Evolutionary conservation across 2,329 filamentous ascomycete genomes (phyloP), one percentile per base, ranked within the genome.

Genomic region (Ilyonectria sp.): DNA sequence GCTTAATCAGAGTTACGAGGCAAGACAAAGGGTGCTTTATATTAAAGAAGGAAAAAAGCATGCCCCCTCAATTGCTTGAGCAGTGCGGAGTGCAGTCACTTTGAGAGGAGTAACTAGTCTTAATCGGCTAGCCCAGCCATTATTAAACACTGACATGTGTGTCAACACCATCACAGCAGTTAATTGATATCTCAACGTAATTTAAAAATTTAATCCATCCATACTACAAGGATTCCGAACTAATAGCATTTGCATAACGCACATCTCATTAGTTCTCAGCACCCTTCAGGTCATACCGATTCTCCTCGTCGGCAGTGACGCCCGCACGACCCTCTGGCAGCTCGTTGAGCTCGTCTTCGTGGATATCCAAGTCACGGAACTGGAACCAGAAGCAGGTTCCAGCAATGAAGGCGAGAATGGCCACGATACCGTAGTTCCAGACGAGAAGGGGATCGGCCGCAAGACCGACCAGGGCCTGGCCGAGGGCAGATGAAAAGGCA

Each of bases 391-490:
- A 95, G n/a, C 86, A 82, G 4, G 86, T 75, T 6, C 91, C 92
- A 43, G 79, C 92, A 8, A 92, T 60, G 52, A 87, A 86, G 0
- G 92, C 88, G 26, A 94, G 79, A 54, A 93, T 84, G 4, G 91
- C 91, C 9, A 93, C 87, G 3, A 87, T 80, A 4, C 82, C 87
- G 75, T 95, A 95, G 80, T 94, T 92, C 92, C 92, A 94, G 0
- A 92, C 86, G 6, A 94, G 83, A 11, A 92, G 81, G 1, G 92
- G 92, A 74, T 94, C 91, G 7, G 76, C 75, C 33, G 82, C 77
- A 19, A 85, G 78, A 29, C 76, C 74, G 19, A 78, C 77, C 29
- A 84, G 79, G 10, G 82, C 92, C 80, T 94, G 90, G 1, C 90
- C 90, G 26, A 94, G 82, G 44, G 92, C 91, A 46, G 90, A 85